Evolutionary conservation across 2,329 filamentous ascomycete species (phyloP), one percentile per base, ranked within the genome.

Genomic region (Graphilbum ipis-grandicollis): DNA sequence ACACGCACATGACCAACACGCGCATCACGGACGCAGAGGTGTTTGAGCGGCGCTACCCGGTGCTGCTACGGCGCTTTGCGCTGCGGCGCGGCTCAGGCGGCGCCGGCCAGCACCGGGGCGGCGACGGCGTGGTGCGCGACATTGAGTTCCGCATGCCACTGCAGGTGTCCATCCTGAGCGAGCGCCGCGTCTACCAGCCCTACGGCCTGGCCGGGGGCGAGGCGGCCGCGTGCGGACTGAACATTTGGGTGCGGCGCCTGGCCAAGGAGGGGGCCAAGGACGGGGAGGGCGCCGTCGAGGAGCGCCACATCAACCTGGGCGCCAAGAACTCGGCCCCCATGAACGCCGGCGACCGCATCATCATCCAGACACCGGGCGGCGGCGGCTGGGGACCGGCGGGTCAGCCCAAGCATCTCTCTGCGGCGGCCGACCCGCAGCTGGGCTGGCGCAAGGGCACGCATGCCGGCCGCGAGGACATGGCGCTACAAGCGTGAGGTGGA

Each of bases 321-420:
- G 79, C 73, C 2, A 88, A 88, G 63, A 88, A 86, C 46, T 83
- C 75, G 19, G 80, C 79, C 12, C 65, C 68, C 12, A 85, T 88
- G 79, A 64, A 72, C 49, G 63, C 74, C 1, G 82, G 82, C 0
- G 82, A 90, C 50, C 62, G 79, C 7, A 84, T 88, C 48, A 79
- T 88, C 38, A 63, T 90, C 15, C 66, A 66, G 44, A 88, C 82
- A 5, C 82, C 82, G 3, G 82, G 82, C 22, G 82, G 82, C 37
- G 82, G 82, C 31, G 82, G 75, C 0, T 88, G 79, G 79, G 80
- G 79, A 0, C 54, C 54, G 29, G 58, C 63, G 0, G 78, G 75
- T 0, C 61, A 68, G 39, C 62, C 70, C 46, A 76, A 65, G 52
- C 57, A 63, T 26, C 58, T 63, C 35, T 62, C 56, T 28, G 2